These are phyloP conservation scores for Emmonsia crescens DNA, from an alignment of 2,329 filamentous ascomycete genomes.

Conservation along the genomic window DNA sequence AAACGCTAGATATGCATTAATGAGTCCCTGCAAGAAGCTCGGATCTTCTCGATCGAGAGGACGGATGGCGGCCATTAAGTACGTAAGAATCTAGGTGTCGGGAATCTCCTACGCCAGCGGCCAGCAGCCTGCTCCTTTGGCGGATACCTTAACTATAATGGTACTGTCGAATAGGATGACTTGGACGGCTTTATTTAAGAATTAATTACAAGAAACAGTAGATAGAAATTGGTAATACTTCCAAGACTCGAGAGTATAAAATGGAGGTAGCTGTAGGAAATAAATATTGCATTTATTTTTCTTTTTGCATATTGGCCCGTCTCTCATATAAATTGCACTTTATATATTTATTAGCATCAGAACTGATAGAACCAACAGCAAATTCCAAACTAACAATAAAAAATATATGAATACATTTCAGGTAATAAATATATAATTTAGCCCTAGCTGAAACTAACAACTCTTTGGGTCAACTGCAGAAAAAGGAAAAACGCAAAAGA, in stretches of 20 bases:
- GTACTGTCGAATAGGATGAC: neutral
- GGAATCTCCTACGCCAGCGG: neutral
- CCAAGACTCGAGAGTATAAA: neutral
- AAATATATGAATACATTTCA: too few species aligned
- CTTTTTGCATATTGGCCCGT: too few species aligned
- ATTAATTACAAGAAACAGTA: neutral
- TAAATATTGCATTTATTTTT: too few species aligned
- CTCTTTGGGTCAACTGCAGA: conserved; percentile 41
- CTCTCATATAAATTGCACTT: too few species aligned
- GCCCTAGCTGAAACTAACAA: neutral
- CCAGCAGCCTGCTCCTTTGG: neutral
- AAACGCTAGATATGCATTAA: neutral
- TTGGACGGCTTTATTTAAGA: neutral
- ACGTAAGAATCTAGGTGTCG: neutral
- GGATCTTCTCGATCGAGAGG: neutral
- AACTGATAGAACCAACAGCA: too few species aligned
- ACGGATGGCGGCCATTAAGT: neutral
- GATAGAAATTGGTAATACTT: neutral
- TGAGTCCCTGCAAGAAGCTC: neutral
- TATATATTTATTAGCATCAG: too few species aligned
- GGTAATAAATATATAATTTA: too few species aligned
- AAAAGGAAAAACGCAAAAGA: neutral
- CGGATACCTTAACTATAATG: neutral
- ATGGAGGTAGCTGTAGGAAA: too few species aligned
- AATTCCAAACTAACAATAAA: too few species aligned